Evolutionary conservation across 257 asterid species (phyloP).

Genomic region (Solanum etuberosum): DNA sequence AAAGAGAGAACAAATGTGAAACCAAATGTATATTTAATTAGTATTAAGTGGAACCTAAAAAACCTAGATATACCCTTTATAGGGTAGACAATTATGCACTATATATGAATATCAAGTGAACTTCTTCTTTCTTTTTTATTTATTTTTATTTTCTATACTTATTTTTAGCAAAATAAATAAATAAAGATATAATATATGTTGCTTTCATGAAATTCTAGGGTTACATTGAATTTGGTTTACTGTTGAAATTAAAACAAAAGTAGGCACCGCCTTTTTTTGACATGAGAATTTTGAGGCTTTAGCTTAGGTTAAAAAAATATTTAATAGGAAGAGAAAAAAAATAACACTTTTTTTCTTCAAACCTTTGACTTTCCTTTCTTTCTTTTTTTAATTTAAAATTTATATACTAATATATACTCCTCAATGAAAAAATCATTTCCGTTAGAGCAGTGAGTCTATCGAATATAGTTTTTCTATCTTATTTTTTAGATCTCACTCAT

Average conservation of each 20-base stretch:
- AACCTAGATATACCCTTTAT: neutral
- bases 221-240: neutral
- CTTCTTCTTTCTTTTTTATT: neutral
- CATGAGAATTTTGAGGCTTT: conserved; percentile 3
- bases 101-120: neutral
- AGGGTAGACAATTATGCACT: neutral
- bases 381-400: neutral
- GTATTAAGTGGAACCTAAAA: neutral
- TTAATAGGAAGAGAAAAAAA: too few relatives aligned
- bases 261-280: conserved; percentile 30
- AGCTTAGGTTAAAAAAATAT: neutral
- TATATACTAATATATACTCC: neutral
- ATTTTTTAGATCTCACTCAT: neutral
- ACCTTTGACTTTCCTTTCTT: neutral
- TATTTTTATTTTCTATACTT: neutral
- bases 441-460: neutral
- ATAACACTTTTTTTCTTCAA: neutral
- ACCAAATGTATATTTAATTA: neutral
- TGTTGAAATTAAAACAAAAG: neutral
- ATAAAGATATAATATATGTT: neutral
- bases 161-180: neutral
- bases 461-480: too few relatives aligned
- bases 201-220: neutral
- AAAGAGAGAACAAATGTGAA: neutral
- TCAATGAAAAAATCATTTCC: neutral